A percentile compares a stretch with the other conserved stretches of the same genome.
Conservation (phyloP, 345 rosid genomes). For the Rhizophora apiculata region DNA sequence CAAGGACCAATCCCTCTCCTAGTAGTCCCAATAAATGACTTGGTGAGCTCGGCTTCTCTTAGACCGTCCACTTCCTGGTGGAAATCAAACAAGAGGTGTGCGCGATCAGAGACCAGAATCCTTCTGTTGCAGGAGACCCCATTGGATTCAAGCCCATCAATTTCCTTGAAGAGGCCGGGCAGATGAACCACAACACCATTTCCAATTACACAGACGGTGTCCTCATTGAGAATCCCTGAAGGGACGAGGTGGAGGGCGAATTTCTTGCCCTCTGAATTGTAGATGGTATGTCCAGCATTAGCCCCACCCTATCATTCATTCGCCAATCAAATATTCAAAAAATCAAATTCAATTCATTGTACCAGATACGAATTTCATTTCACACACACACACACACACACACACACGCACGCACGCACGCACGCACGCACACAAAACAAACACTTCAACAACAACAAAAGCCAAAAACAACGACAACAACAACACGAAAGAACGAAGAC, state of each 20-base stretch:
- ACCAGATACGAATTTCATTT: too few relatives aligned
- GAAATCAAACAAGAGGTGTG: slow-evolving; percentile 87
- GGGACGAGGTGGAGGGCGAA: slow-evolving; percentile 98
- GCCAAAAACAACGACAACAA: too few relatives aligned
- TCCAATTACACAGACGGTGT: slow-evolving; percentile 82
- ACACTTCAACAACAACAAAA: too few relatives aligned
- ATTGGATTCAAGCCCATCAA: slow-evolving; percentile 74
- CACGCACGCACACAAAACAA: too few relatives aligned
- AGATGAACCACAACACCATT: slow-evolving; percentile 94
- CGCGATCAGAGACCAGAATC: slow-evolving; percentile 89
- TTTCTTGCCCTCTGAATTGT: slow-evolving; percentile 86
- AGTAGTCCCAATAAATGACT: slow-evolving; percentile 90
- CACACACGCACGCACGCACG: too few relatives aligned
- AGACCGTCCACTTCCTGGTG: slow-evolving; percentile 88
- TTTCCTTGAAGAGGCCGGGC: slow-evolving; percentile 81
- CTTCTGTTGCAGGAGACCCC: slow-evolving; percentile 87
- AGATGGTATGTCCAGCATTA: slow-evolving; percentile 98
- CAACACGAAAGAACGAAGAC: too few relatives aligned
- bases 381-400: too few relatives aligned
- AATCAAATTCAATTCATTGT: too few relatives aligned
- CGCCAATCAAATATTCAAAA: neutral
- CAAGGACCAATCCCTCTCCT: slow-evolving; percentile 93
- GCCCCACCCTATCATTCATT: slow-evolving; percentile 74
- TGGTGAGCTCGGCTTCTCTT: slow-evolving; percentile 84
- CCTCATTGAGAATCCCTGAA: slow-evolving; percentile 86